Conservation (phyloP, 2,329 filamentous ascomycete species). For the Aspergillus tubingensis region DNA sequence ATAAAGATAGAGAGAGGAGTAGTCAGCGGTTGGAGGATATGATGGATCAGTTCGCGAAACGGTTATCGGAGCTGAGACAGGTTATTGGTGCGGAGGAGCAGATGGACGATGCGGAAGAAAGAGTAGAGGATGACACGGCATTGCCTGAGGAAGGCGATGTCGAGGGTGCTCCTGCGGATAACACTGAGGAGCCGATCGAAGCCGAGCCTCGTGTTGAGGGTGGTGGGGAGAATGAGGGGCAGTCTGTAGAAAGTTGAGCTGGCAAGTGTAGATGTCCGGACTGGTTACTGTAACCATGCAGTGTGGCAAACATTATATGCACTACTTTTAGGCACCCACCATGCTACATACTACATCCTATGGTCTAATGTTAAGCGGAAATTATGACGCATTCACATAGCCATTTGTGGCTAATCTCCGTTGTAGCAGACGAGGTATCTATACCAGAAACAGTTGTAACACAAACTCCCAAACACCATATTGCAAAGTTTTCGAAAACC, state of each 20-base stretch:
- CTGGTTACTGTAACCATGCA: background rate
- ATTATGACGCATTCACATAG: background rate
- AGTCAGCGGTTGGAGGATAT: constrained; percentile 45
- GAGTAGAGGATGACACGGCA: background rate
- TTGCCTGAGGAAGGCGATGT: background rate
- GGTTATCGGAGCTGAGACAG: constrained; percentile 45
- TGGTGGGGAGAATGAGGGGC: background rate
- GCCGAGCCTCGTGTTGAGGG: background rate
- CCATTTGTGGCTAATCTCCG: background rate
- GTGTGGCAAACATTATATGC: too few relatives aligned
- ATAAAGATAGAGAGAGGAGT: constrained; percentile 26
- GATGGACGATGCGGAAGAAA: background rate
- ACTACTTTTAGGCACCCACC: background rate
- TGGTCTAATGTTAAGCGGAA: background rate
- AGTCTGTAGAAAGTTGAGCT: background rate
- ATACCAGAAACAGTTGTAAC: background rate
- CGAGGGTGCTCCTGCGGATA: background rate
- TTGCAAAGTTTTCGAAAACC: background rate
- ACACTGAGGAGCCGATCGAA: background rate
- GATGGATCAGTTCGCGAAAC: constrained; percentile 50
- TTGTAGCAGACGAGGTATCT: background rate
- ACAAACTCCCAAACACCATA: background rate
- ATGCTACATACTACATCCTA: background rate
- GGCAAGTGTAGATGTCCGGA: background rate
- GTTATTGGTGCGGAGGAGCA: constrained; percentile 42